Base-by-base conservation (phyloP, 371 early-diverging fungal genomes). In the Nosema muscidifuracis region DNA sequence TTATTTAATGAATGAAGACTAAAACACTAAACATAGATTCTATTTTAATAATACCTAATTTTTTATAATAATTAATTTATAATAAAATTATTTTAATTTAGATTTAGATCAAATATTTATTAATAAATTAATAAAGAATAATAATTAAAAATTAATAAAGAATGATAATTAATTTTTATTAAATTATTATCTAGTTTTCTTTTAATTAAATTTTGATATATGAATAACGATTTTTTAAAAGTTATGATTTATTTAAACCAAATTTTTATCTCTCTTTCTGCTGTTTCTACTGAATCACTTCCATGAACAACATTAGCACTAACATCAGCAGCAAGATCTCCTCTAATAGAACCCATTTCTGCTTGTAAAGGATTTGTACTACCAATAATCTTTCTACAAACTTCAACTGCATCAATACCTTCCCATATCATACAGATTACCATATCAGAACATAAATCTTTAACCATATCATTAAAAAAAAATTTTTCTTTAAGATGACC, bases 261-360 rank as follows among this genome's bases (percentile, higher is more conserved):
- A 43, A 96, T 86, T 47, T 86, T 88, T 65, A 97, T 94, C 84
- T 97, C 98, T 82, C 86, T 88, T 86, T 94, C 89, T 73, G 95
- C 97, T 82, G 86, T 87, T 85, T 95, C 97, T 72, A 92, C 93
- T 65, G 90, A 84, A 88, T 97, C 98, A 74, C 93, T 91, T 71
- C 96, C 98, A 88, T 97, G 98, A 89, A 92, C 90, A 82, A 97
- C 86, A 89, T 97, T 97, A 81, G 88, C 87, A 71, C 83, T 77
- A 44, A 65, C 63, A 44, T 69, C 50, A n/a, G 81, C 74, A 81
- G 89, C 88, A 84, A 87, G 93, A 87, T 98, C 97, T 80, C 95
- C 97, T 85, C 99, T 91, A 87, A 98, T 97, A 85, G 95, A 94
- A 80, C 99, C 99, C 73, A 94, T 91, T 69, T 86, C 87, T 73